Percentiles rank a stretch among this genome's conserved stretches.
Evolutionary conservation across 192 early-diverging fungal species (phyloP).

Genomic region (Mortierella antarctica): DNA sequence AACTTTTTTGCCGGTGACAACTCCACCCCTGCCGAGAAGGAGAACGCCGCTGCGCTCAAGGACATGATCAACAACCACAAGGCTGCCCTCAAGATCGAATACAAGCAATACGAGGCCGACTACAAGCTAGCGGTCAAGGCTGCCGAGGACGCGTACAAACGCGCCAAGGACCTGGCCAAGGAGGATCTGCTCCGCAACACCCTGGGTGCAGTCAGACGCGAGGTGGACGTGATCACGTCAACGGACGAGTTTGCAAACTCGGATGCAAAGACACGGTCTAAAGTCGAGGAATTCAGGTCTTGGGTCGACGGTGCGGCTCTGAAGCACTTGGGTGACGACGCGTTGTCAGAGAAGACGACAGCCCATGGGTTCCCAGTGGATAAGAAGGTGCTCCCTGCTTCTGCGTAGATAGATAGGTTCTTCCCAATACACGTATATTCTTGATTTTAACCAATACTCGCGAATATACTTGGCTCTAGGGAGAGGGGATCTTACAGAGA

Average conservation of each 20-base stretch:
- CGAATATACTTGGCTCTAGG: no score
- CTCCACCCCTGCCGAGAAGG: slow-evolving; percentile 11
- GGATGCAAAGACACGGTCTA: slow-evolving; percentile 26
- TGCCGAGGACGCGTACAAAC: slow-evolving; percentile 25
- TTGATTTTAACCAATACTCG: no score
- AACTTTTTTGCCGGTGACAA: slow-evolving; percentile 8
- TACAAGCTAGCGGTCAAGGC: slow-evolving; percentile 25
- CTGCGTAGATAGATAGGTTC: no score
- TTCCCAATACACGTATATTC: no score
- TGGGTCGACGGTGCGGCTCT: slow-evolving; percentile 1
- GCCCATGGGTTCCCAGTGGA: no score
- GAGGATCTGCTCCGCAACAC: slow-evolving; percentile 9
- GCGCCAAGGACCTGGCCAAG: slow-evolving; percentile 21
- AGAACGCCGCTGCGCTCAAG: slow-evolving; percentile 24
- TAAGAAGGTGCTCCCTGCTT: no score
- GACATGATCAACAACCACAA: slow-evolving; percentile 29
- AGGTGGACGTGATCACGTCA: slow-evolving; percentile 11
- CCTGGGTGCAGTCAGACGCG: slow-evolving; percentile 3
- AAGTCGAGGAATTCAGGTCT: slow-evolving; percentile 9
- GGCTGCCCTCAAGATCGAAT: slow-evolving; percentile 15
- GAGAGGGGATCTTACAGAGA: no score
- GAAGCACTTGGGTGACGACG: neutral
- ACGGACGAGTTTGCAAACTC: slow-evolving; percentile 12
- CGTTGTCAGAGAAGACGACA: no score
- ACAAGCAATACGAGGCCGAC: slow-evolving; percentile 8